Base-by-base conservation (phyloP, 805 yeast genomes). In the Cyberlindnera xishuangbannaensis region DNA sequence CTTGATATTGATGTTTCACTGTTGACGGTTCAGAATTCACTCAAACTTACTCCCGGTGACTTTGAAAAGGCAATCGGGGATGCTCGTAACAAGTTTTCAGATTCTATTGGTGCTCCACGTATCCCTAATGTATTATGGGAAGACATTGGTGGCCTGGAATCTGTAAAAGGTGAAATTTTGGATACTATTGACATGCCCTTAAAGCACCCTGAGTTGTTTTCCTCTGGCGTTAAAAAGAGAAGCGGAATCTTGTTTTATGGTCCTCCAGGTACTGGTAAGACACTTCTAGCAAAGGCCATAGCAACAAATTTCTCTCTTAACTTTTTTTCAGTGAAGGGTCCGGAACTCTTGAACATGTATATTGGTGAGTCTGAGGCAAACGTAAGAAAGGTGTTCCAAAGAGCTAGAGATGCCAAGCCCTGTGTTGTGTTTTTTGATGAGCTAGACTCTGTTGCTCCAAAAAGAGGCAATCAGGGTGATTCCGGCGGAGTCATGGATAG, bases 401-500 rank as follows among this genome's bases (percentile, higher is more conserved):
- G 73, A 45, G 97, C 97, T 0, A 68, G 97, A 34, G 98, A 92
- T 58, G 96, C 97, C 11, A 83, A 81, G 55, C 98, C 98, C 2
- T 92, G 98, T 65, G 97, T 92, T 14, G 87, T 92, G 13, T 92
- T 92, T 59, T 92, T 92, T 53, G 98, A 92, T 62, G 98, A 92
- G 61, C 69, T 92, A 59, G 98, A 92, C 61, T 87, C 97, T 1
- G 97, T 92, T 1, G 98, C 98, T 0, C 97, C 97, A 2, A 90
- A 92, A 56, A 78, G 97, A 65, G 98, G 98, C 18, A 88, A 90
- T 55, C 97, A 92, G 53, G 97, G 98, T 16, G 98, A 92, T 58
- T 87, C 97, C 3, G 97, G 97, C 13, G 98, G 97, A 46, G 97
- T 92, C 3, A 92, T 92, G 98, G 98, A 92, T 55, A 73, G 98